Evolutionary conservation across 164 flowering plant genomes (phyloP), one percentile per base, ranked within the genome.

Genomic region (Aristolochia fimbriata): DNA sequence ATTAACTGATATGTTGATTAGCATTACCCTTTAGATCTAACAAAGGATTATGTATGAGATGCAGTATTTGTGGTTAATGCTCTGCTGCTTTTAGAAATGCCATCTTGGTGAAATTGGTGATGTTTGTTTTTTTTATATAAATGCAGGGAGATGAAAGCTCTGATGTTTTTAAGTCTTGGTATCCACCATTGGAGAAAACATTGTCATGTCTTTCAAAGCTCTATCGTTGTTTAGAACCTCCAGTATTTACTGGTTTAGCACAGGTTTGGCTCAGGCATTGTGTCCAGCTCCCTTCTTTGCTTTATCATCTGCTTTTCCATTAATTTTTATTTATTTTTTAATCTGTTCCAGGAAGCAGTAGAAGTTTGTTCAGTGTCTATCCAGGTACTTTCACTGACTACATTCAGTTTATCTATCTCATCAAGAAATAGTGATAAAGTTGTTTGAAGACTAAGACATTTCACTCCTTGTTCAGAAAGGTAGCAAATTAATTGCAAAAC

Each of bases 161-260:
- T 62, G 83, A 85, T 73, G 80, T 76, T 62, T 86, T 73, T 58
- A 82, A 81, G 63, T 78, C 93, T 52, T 94, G 96, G 97, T 94
- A 91, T 68, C 96, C 99, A 43, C 95, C 99, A 6, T 67, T 94
- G 71, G 97, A 94, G 84, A 94, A 83, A 78, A 91, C 99, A 51
- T 43, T 94, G 24, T 82, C 99, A 13, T 87, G 89, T 67, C 77
- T 94, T 20, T 88, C 91, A 57, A 94, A 88, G 81, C 67, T 94
- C 67, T 91, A 91, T 70, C 87, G 79, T 21, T 85, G 90, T 68
- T 69, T 94, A 68, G 97, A 94, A 72, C 74, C 91, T 61, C 76
- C 70, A 62, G 97, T 94, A 59, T 94, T 94, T 80, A 91, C 99
- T 62, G 99, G 99, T 41, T 75, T 94, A 68, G 99, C 99, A 25